Base-by-base conservation (phyloP, 345 rosid genomes). In the Aquilaria malaccensis region DNA sequence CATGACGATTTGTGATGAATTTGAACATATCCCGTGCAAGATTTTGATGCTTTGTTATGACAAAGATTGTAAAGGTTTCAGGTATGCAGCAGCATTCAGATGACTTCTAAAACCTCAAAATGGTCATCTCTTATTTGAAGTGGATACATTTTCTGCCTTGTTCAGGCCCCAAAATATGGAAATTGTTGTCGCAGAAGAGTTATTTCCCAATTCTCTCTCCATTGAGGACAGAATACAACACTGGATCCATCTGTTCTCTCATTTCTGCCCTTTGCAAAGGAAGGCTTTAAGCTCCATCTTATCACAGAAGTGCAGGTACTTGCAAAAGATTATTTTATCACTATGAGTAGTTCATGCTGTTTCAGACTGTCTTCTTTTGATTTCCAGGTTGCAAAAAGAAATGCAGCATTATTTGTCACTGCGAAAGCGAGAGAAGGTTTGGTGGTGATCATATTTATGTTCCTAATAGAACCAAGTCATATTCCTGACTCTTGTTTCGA, bases 1-100 rank as follows among this genome's bases (percentile, higher is more conserved):
- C 69, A 77, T 85, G 82, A 72, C 71, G 62, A 75, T 79, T 45
- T 63, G 69, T 64, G 77, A 83, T 70, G 76, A 71, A 55, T 83
- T 85, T 80, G 98, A 93, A 80, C 82, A 80, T 70, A 87, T 89
- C 80, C 91, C 92, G 31, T 81, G 97, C 80, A 85, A 85, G 80
- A 73, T 85, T 60, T 66, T 89, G 74, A 72, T 83, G 91, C 97
- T 93, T 55, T 85, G 81, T 68, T 82, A 75, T 64, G 89, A 85
- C 65, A 85, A 84, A 77, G 87, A 83, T 76, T 85, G 83, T 67
- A 80, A 81, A 71, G 92, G 85, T 59, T 84, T 86, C 75, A 82
- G 88, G 97, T 89, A 55, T 60, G 78, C 50, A 49, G 47, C 4
- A 37, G 43, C 43, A 37, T 37, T 37, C 43, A 37, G 43, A 37